Conservation (phyloP, 2,329 filamentous ascomycete species). For the Pseudocercospora ulei region DNA sequence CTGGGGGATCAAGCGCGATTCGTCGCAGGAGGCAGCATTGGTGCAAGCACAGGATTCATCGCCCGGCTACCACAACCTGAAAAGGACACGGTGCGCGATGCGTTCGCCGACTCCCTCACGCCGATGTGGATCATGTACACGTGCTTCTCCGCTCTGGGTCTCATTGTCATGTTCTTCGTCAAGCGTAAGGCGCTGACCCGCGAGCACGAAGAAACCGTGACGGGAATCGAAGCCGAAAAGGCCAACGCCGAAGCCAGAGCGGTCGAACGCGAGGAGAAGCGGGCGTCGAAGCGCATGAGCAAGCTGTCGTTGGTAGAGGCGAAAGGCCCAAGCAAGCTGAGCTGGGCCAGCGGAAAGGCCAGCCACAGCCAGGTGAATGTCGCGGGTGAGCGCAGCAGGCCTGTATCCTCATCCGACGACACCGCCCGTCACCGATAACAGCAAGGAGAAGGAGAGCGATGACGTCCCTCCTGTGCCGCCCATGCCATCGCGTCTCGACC, state of each 20-base stretch:
- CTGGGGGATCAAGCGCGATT: slow-evolving; percentile 46
- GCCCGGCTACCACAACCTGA: slow-evolving; percentile 43
- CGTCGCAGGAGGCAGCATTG: slow-evolving; percentile 52
- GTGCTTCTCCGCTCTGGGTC: slow-evolving; percentile 35
- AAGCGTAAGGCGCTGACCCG: slow-evolving; percentile 37
- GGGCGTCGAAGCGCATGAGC: slow-evolving; percentile 11
- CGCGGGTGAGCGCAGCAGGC: not conserved
- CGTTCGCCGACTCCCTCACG: slow-evolving; percentile 39
- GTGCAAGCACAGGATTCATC: slow-evolving; percentile 52
- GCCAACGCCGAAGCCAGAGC: slow-evolving; percentile 35
- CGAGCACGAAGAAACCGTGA: slow-evolving; percentile 44
- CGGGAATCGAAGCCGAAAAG: slow-evolving; percentile 40
- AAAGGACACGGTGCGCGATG: slow-evolving; percentile 36
- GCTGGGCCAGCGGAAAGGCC: slow-evolving; percentile 1
- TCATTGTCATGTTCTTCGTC: slow-evolving; percentile 38
- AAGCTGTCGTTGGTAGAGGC: not conserved
- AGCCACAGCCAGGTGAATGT: slow-evolving; percentile 4
- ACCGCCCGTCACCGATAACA: slow-evolving; percentile 1
- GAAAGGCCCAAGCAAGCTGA: slow-evolving; percentile 4
- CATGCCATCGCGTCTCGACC: not conserved
- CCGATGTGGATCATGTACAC: slow-evolving; percentile 46
- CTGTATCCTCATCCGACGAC: slow-evolving; percentile 3
- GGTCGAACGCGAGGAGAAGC: slow-evolving; percentile 28
- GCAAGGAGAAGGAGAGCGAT: slow-evolving; percentile 4
- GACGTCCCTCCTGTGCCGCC: slow-evolving; percentile 1